Percentiles rank a stretch among this genome's conserved stretches.
Evolutionary conservation across 2,329 filamentous ascomycete species (phyloP).

Genomic region (Sporothrix pseudoabietina): DNA sequence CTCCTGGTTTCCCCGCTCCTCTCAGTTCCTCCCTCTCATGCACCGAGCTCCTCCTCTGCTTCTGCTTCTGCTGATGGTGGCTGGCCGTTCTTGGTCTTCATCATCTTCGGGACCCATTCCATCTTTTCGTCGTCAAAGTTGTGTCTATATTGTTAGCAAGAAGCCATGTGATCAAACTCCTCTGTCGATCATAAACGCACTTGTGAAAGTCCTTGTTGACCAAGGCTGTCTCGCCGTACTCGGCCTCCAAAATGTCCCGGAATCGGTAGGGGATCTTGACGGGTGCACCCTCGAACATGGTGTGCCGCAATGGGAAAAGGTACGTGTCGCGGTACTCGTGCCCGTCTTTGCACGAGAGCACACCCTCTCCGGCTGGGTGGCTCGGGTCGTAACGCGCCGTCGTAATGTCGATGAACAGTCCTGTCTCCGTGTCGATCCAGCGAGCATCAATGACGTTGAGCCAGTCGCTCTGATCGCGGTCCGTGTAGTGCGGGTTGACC

Average conservation of each 20-base stretch:
- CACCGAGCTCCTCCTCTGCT: not conserved
- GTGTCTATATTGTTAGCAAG: slow-evolving; percentile 30
- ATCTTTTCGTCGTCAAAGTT: slow-evolving; percentile 32
- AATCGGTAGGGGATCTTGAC: slow-evolving; percentile 68
- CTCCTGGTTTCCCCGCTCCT: too few species aligned
- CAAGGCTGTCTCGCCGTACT: slow-evolving; percentile 59
- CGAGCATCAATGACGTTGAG: slow-evolving; percentile 52
- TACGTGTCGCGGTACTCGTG: slow-evolving; percentile 58
- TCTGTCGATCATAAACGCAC: slow-evolving; percentile 43
- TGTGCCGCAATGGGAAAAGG: slow-evolving; percentile 69
- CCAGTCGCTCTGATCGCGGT: slow-evolving; percentile 44
- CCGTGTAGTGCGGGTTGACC: slow-evolving; percentile 49
- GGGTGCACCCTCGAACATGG: slow-evolving; percentile 66
- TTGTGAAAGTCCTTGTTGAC: slow-evolving; percentile 54
- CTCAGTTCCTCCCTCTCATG: not conserved
- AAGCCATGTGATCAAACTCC: too few species aligned
- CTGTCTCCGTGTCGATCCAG: slow-evolving; percentile 52
- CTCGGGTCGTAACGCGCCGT: slow-evolving; percentile 52
- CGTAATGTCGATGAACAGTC: slow-evolving; percentile 56
- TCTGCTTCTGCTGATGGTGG: not conserved
- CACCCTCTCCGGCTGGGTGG: slow-evolving; percentile 48
- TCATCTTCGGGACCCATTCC: slow-evolving; percentile 35
- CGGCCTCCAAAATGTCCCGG: slow-evolving; percentile 58
- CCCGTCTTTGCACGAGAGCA: slow-evolving; percentile 55
- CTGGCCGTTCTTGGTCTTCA: not conserved